Conservation (phyloP, 2,329 filamentous ascomycete species). For the Orbilia oligospora region DNA sequence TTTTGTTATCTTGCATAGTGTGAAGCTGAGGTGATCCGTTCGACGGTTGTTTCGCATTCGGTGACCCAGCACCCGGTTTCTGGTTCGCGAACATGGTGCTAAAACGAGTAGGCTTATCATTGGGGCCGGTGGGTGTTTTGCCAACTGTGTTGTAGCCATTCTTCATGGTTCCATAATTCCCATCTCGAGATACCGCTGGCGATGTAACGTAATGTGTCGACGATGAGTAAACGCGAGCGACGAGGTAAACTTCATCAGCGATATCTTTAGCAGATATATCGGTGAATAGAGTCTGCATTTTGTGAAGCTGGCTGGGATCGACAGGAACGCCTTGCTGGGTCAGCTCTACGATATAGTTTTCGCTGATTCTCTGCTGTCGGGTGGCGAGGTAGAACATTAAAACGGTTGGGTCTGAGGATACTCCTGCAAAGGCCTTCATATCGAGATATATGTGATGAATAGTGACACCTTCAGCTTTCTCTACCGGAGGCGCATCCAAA, state of each 20-base stretch:
- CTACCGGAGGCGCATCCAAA: constrained; percentile 83
- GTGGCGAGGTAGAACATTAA: constrained; percentile 83
- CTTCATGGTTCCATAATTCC: constrained; percentile 53
- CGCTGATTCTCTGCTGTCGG: constrained; percentile 80
- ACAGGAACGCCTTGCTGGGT: constrained; percentile 80
- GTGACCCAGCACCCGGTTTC: constrained; percentile 14
- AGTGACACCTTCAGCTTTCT: constrained; percentile 77
- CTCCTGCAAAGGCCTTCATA: constrained; percentile 83
- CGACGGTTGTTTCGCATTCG: constrained; percentile 11
- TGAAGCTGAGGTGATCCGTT: constrained; percentile 57
- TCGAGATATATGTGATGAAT: constrained; percentile 88
- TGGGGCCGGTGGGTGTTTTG: constrained; percentile 43
- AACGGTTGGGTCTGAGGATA: constrained; percentile 80
- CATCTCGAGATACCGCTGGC: constrained; percentile 67
- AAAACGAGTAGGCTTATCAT: constrained; percentile 47
- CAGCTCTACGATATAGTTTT: constrained; percentile 84
- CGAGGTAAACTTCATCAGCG: constrained; percentile 82
- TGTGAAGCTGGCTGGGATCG: constrained; percentile 75
- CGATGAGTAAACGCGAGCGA: constrained; percentile 80
- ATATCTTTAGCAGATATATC: constrained; percentile 85
- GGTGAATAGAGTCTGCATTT: constrained; percentile 87
- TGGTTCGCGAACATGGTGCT: constrained; percentile 59
- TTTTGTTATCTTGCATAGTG: constrained; percentile 50
- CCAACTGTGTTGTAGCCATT: constrained; percentile 44
- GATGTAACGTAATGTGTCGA: constrained; percentile 63